Conservation (phyloP, 2,329 filamentous ascomycete species). For the Aspergillus oerlinghausenensis region DNA sequence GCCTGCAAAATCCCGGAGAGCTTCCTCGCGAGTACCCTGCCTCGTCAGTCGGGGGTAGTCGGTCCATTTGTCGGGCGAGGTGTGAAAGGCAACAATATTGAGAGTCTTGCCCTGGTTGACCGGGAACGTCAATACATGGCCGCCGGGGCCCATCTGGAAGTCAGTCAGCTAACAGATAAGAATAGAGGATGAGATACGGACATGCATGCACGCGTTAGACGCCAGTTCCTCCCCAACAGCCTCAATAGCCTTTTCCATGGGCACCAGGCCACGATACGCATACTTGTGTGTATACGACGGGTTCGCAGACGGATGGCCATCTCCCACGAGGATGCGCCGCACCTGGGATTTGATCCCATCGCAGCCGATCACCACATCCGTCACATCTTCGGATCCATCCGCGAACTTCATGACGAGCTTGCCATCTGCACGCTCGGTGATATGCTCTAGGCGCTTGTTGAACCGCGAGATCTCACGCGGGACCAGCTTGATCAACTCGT, state of each 20-base stretch:
- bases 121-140: slow-evolving; percentile 48
- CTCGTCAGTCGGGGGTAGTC: slow-evolving; percentile 18
- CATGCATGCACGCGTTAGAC: slow-evolving; percentile 29
- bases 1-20: slow-evolving; percentile 18
- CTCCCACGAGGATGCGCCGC: slow-evolving; percentile 42
- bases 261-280: slow-evolving; percentile 49
- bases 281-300: slow-evolving; percentile 51
- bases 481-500: slow-evolving; percentile 31
- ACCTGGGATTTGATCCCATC: slow-evolving; percentile 49
- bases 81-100: slow-evolving; percentile 44
- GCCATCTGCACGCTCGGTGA: slow-evolving; percentile 12
- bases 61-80: slow-evolving; percentile 22
- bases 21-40: slow-evolving; percentile 18
- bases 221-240: slow-evolving; percentile 46
- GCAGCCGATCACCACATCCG: slow-evolving; percentile 43
- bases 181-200: slow-evolving; percentile 5
- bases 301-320: slow-evolving; percentile 37
- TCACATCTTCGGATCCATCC: slow-evolving; percentile 40
- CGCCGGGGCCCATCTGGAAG: slow-evolving; percentile 34
- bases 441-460: slow-evolving; percentile 22
- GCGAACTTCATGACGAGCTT: slow-evolving; percentile 38
- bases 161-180: neutral
- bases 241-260: slow-evolving; percentile 44
- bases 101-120: slow-evolving; percentile 46
- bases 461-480: slow-evolving; percentile 23